phyloP scores from a whole-genome alignment of 805 yeast species.

The Wickerhamiella hasegawae region DNA sequence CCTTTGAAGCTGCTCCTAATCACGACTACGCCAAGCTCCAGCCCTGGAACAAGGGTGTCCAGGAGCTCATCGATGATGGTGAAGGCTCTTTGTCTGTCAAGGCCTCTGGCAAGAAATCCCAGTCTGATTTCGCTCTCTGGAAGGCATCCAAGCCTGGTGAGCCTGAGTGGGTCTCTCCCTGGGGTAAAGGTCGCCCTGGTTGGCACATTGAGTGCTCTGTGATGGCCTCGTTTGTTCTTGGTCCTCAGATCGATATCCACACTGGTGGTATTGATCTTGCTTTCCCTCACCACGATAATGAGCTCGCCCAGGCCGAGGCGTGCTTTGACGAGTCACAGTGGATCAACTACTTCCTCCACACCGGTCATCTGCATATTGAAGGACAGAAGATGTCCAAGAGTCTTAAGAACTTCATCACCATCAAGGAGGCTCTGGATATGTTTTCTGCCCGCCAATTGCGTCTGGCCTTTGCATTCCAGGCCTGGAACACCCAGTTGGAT shows the following conservation, averaged over 20 bases:
- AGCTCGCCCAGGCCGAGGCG: slow-evolving; percentile 93
- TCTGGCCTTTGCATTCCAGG: slow-evolving; percentile 75
- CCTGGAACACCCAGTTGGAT: slow-evolving; percentile 87
- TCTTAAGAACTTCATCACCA: slow-evolving; percentile 86
- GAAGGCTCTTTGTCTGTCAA: slow-evolving; percentile 65
- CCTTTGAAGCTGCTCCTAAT: slow-evolving; percentile 51
- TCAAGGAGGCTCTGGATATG: slow-evolving; percentile 66
- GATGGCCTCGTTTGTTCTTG: slow-evolving; percentile 86
- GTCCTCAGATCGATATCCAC: slow-evolving; percentile 78
- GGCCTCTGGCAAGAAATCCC: slow-evolving; percentile 45
- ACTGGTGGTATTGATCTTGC: slow-evolving; percentile 96
- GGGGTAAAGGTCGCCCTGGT: slow-evolving; percentile 98
- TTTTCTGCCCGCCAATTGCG: slow-evolving; percentile 74
- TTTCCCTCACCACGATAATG: slow-evolving; percentile 98
- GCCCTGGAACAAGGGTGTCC: slow-evolving; percentile 93
- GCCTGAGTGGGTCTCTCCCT: slow-evolving; percentile 87
- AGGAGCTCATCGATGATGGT: slow-evolving; percentile 78
- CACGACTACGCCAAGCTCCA: slow-evolving; percentile 92
- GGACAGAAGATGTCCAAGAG: slow-evolving; percentile 98
- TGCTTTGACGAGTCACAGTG: slow-evolving; percentile 79
- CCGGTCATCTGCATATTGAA: slow-evolving; percentile 95
- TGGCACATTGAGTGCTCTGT: slow-evolving; percentile 99
- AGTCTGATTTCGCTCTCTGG: slow-evolving; percentile 93
- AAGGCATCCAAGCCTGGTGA: slow-evolving; percentile 94
- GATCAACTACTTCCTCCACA: slow-evolving; percentile 93